Evolutionary conservation across 345 rosid species (phyloP), one percentile per base, ranked within the genome.

Genomic region (Murraya koenigii): DNA sequence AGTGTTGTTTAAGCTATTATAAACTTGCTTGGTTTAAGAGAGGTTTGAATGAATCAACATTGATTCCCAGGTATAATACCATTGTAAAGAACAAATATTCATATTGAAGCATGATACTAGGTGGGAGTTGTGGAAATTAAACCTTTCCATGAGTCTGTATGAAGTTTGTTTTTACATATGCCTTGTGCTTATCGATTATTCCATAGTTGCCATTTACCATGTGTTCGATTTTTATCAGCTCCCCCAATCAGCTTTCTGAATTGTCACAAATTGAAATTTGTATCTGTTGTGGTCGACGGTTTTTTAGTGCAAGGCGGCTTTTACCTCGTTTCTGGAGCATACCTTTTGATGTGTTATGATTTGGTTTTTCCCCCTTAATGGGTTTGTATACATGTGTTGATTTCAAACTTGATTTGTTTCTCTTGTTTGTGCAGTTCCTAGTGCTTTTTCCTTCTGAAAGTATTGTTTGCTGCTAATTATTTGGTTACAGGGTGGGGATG

Each of bases 401-500:
- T 64, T 75, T 75, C 61, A 32, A 20, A 26, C 61, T 35, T 55
- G 14, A 66, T 64, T 76, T 62, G 8, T 77, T 61, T 44, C 32
- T 54, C 23, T 33, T 36, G 19, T 65, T 65, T 75, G 65, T 36
- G 41, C 44, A 35, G 36, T 15, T 70, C 14, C 20, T 26, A 54
- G 5, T 8, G 55, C n/a, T 13, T 30, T 47, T 73, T 75, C 59
- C 30, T 60, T 38, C 66, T 60, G 49, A 41, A 71, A 38, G 61
- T 44, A 15, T 25, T 64, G 41, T 77, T 77, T 23, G 41, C 68
- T 72, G 39, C 71, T 72, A 20, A 72, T 76, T 78, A 26, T 81
- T 32, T 80, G 63, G 63, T 78, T 47, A 28, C 84, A 95, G 99
- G 99, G 99, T 62, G 98, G 99, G 60, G 99, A 92, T 87, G 99